Evolutionary conservation across 176 grass and related monocot genomes (phyloP).

Genomic region (Oryza officinalis): DNA sequence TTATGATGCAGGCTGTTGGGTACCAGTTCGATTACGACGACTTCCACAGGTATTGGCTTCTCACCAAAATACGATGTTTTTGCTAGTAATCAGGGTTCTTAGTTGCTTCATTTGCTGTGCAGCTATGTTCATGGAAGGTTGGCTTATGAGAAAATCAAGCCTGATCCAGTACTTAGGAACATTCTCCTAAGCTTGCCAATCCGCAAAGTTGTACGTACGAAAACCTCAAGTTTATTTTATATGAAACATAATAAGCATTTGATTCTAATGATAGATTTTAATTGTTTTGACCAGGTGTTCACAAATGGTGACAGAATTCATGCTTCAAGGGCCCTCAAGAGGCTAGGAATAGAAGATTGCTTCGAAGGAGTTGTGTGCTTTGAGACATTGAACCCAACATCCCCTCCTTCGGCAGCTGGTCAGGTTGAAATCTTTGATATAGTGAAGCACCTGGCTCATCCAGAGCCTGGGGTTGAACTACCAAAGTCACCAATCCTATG

Average conservation of each 20-base stretch:
- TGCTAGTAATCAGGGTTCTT: background rate
- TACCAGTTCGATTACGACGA: conserved; percentile 81
- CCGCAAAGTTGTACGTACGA: conserved; percentile 72
- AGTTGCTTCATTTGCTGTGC: background rate
- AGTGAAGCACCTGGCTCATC: conserved; percentile 55
- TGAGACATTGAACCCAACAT: conserved; percentile 68
- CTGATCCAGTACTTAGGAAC: conserved; percentile 69
- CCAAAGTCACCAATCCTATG: conserved; percentile 74
- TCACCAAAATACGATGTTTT: background rate
- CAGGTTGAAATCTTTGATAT: conserved; percentile 67
- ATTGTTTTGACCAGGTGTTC: conserved; percentile 56
- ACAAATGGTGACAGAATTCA: conserved; percentile 83
- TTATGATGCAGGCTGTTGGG: conserved; percentile 60
- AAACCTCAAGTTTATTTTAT: background rate
- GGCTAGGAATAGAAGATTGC: conserved; percentile 86
- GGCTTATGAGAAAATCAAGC: conserved; percentile 76
- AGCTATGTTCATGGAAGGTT: conserved; percentile 90
- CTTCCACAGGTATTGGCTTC: conserved; percentile 62
- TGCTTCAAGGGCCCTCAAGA: conserved; percentile 66
- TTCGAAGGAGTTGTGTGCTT: conserved; percentile 86
- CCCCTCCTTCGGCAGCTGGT: background rate
- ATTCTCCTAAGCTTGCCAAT: conserved; percentile 79
- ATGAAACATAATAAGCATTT: background rate
- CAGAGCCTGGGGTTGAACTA: conserved; percentile 46
- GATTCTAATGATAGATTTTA: background rate